Base-by-base conservation (phyloP, 345 rosid genomes). In the Camelina laxa region DNA sequence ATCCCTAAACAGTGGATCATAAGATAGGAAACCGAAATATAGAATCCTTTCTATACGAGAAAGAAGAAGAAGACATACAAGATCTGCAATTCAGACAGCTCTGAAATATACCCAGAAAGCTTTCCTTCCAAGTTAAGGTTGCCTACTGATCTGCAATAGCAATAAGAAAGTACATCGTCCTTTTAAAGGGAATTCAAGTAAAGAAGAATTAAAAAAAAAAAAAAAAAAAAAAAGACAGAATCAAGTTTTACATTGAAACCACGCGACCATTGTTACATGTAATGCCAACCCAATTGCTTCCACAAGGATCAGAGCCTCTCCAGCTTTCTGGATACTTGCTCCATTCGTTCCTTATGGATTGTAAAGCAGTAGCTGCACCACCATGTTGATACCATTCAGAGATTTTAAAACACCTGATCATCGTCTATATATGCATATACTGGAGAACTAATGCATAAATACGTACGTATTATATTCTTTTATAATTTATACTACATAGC, bases 101-200 rank as follows among this genome's bases (percentile, higher is more conserved):
- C 4, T 35, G 79, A 47, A 33, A 92, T 70, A 72, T 85, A 87
- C 30, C 76, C 80, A 3, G 84, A 17, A 6, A 92, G 80, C 11
- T 5, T 15, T 33, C 98, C 98, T 16, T 21, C 55, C 80, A 92
- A 72, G 45, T 80, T 75, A 72, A 79, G 69, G 77, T 73, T 79
- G n/a, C 83, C 49, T 77, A 92, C 55, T n/a, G 69, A 72, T 83
- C 98, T 90, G 86, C 67, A 81, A 65, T 31, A 53, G 74, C 45
- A 68, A 17, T 12, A 69, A 22, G 2, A 9, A 3, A 27, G 11
- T 0, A 4, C 24, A 24, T 24, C 27, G 27, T 24, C 27, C 27
- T 24, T 24, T 59, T 61, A 21, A 39, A 39, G 1, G 15, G 1
- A 58, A 22, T 22, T 59, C 17, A 17, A 5, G 4, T 8, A 24